These are phyloP conservation scores for Keithomyces neogunnii DNA, from an alignment of 2,329 filamentous ascomycete species.

Conservation along the genomic window DNA sequence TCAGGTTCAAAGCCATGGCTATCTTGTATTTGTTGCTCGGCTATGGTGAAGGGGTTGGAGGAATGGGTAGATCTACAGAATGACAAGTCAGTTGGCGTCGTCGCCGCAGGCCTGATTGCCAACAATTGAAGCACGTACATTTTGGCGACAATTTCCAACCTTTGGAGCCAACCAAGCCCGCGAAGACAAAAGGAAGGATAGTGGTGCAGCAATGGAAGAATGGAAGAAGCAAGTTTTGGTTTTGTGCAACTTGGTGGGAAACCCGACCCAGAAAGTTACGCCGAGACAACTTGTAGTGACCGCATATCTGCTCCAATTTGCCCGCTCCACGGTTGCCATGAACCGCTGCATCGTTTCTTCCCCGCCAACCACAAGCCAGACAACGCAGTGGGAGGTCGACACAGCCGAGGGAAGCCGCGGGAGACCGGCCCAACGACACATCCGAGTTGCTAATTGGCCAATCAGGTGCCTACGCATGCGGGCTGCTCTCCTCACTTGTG, in stretches of 20 bases:
- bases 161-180: neutral
- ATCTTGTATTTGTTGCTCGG: neutral
- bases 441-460: slow-evolving; percentile 19
- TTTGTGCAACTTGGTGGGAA: neutral
- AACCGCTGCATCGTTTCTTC: neutral
- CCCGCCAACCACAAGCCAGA: slow-evolving; percentile 1
- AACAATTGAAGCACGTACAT: neutral
- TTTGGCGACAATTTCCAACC: neutral
- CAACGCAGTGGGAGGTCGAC: neutral
- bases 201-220: neutral
- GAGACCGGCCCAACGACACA: slow-evolving; percentile 13
- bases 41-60: slow-evolving; percentile 1
- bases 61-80: slow-evolving; percentile 2
- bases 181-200: neutral
- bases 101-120: neutral
- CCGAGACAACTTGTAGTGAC: neutral
- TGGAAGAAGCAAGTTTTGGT: neutral
- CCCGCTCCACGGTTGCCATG: neutral
- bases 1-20: slow-evolving; percentile 57
- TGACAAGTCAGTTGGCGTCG: slow-evolving; percentile 2
- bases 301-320: neutral
- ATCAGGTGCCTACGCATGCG: slow-evolving; percentile 9
- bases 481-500: neutral
- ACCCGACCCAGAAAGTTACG: neutral
- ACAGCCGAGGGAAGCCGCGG: slow-evolving; percentile 28